These are phyloP conservation scores for Arthrinium puccinioides DNA, from an alignment of 2,329 filamentous ascomycete genomes.

Conservation along the genomic window DNA sequence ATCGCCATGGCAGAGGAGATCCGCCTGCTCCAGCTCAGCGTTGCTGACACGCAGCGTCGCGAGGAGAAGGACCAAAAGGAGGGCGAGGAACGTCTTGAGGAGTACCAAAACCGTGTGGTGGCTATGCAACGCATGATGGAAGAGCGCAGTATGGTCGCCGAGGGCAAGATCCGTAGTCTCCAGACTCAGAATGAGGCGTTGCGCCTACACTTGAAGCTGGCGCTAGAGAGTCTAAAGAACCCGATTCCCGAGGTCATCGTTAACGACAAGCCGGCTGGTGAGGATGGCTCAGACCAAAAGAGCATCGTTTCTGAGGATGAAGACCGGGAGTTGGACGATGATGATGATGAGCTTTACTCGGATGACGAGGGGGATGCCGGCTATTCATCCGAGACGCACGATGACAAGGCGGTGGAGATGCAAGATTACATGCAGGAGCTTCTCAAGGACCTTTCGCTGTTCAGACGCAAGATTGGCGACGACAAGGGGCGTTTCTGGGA, in stretches of 20 bases:
- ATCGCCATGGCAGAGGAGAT: slow-evolving; percentile 94
- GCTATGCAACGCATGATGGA: slow-evolving; percentile 96
- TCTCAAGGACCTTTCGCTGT: slow-evolving; percentile 70
- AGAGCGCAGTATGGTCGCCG: slow-evolving; percentile 80
- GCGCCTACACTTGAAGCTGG: slow-evolving; percentile 79
- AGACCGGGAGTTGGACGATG: slow-evolving; percentile 9
- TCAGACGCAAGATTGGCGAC: slow-evolving; percentile 79
- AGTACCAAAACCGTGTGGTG: slow-evolving; percentile 86
- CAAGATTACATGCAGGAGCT: slow-evolving; percentile 82
- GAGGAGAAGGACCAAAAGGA: slow-evolving; percentile 71
- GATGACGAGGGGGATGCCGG: slow-evolving; percentile 48
- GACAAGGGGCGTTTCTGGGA: slow-evolving; percentile 70
- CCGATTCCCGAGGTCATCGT: slow-evolving; percentile 64
- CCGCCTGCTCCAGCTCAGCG: slow-evolving; percentile 70
- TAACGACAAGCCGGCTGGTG: slow-evolving; percentile 10
- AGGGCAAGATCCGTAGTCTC: slow-evolving; percentile 87
- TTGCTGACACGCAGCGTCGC: slow-evolving; percentile 55
- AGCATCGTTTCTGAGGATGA: slow-evolving; percentile 28
- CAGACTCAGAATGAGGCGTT: slow-evolving; percentile 88
- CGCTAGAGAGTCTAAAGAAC: slow-evolving; percentile 80
- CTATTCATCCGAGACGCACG: slow-evolving; percentile 34
- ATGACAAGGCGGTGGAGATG: slow-evolving; percentile 54
- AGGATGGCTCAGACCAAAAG: slow-evolving; percentile 18
- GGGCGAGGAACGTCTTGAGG: slow-evolving; percentile 79
- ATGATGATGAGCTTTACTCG: slow-evolving; percentile 49